Evolutionary conservation across 768 basidiomycete species (phyloP), one percentile per base, ranked within the genome.

Genomic region (Pilatotrama ljubarskyi): DNA sequence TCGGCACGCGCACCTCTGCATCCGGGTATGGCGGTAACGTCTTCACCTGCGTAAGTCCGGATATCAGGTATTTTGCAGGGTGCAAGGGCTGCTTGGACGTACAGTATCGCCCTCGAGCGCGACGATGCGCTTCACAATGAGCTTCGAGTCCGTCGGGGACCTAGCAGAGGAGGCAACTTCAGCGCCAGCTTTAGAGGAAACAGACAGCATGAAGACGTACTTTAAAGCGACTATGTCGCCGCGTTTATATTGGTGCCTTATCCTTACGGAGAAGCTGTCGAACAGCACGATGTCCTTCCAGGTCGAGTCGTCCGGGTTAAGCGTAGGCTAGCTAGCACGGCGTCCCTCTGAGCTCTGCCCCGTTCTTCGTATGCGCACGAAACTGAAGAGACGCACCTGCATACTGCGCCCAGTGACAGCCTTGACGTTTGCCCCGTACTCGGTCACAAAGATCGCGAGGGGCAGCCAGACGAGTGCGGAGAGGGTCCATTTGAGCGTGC

Each of bases 21-120:
- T 82, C 78, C 1, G 84, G 84, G 66, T 85, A 87, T 3, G 88
- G 88, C 20, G 88, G 83, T n/a, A 88, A 74, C 3, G 90, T 88
- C 64, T 80, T 79, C 0, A 91, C 68, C 73, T 74, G 52, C 13
- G 14, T 29, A 35, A 18, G 29, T 32, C 29, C 4, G 29, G 5
- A 32, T 32, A 10, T 4, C 29, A 32, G 29, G 22, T 15, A 15
- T 22, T 9, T 20, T n/a, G 20, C 15, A 11, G 14, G 9, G 24
- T 10, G 7, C n/a, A 7, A 0, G 35, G 29, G 3, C 9, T 13
- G 4, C 4, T 15, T 17, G 11, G n/a, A 64, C 70, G 51, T 61
- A 72, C 80, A 35, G 70, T 67, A 66, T 91, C 88, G 9, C 86
- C 86, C 66, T 82, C 82, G 20, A 84, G 66, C 3, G 82, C 90